Evolutionary conservation across 2,329 filamentous ascomycete species (phyloP), one percentile per base, ranked within the genome.

Genomic region (Colletotrichum euphorbiae): DNA sequence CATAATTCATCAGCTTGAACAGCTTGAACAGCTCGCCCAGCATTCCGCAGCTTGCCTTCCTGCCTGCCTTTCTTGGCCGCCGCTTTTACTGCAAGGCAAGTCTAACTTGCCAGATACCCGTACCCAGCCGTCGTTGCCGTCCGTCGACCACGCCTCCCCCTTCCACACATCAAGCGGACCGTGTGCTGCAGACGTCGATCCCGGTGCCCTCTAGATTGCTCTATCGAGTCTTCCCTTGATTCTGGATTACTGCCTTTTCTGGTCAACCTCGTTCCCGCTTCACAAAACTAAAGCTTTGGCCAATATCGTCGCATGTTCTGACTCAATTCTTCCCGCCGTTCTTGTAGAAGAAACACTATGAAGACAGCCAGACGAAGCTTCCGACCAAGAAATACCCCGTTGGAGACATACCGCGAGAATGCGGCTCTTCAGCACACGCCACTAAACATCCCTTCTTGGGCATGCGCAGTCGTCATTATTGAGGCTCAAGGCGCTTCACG

Each of bases 61-160:
- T 21, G 31, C 52, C 36, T 40, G 12, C 21, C 36, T 24, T 24
- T 15, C 52, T 43, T 40, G 36, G 52, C 52, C 2, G 6, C 36
- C 36, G 51, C 31, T 4, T 7, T 28, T 43, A 17, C 57, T 17
- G 28, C 42, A 50, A 48, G 45, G 46, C 7, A 28, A 8, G 7
- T 2, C 36, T 61, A 61, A 52, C 58, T 61, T 61, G 33, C 36
- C n/a, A 65, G 46, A 42, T 58, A 59, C 60, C 65, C 60, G 52
- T 64, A 54, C 60, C 52, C 59, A 68, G 60, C 60, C 64, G 59
- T 58, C 52, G n/a, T 64, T 58, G 51, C 59, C 65, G 52, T 59
- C 45, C 38, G 31, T 21, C 11, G 40, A n/a, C 15, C 38, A n/a
- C 36, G 12, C 50, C 40, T n/a, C 51, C 50, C 24, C 28, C 36